A percentile compares a stretch with the other conserved stretches of the same genome.
phyloP scores from a whole-genome alignment of 768 basidiomycete genomes.

The Albatrellus ellisii region DNA sequence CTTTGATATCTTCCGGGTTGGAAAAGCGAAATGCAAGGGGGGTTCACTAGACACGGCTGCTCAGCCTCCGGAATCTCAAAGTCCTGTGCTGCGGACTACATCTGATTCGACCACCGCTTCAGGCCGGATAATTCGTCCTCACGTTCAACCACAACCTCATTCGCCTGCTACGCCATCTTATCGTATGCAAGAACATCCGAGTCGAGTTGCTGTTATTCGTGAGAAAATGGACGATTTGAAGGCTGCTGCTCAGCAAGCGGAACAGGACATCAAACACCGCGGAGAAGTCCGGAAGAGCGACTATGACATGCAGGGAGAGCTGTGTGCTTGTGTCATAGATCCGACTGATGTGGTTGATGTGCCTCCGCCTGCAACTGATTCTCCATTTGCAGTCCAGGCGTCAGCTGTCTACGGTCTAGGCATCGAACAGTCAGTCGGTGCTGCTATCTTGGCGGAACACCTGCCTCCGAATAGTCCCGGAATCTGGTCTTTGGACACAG shows the following conservation, averaged over 20 bases:
- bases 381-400: constrained; percentile 64
- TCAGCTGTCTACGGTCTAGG: constrained; percentile 62
- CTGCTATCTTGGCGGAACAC: constrained; percentile 60
- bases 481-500: constrained; percentile 36
- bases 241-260: constrained; percentile 61
- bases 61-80: constrained; percentile 22
- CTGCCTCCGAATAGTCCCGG: constrained; percentile 56
- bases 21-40: constrained; percentile 55
- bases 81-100: constrained; percentile 14
- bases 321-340: constrained; percentile 42
- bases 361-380: constrained; percentile 53
- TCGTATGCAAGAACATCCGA: constrained; percentile 12
- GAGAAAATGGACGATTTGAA: constrained; percentile 67
- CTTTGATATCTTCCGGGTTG: constrained; percentile 59
- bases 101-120: constrained; percentile 13
- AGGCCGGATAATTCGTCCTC: constrained; percentile 11
- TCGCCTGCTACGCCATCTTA: constrained; percentile 12
- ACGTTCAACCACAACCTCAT: constrained; percentile 10
- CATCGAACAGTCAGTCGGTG: constrained; percentile 63
- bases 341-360: constrained; percentile 78
- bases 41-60: constrained; percentile 27
- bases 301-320: constrained; percentile 11
- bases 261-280: constrained; percentile 53
- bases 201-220: constrained; percentile 63
- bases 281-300: constrained; percentile 32